Evolutionary conservation across 2,329 filamentous ascomycete genomes (phyloP).

Genomic region (Pochonia chlamydosporia): DNA sequence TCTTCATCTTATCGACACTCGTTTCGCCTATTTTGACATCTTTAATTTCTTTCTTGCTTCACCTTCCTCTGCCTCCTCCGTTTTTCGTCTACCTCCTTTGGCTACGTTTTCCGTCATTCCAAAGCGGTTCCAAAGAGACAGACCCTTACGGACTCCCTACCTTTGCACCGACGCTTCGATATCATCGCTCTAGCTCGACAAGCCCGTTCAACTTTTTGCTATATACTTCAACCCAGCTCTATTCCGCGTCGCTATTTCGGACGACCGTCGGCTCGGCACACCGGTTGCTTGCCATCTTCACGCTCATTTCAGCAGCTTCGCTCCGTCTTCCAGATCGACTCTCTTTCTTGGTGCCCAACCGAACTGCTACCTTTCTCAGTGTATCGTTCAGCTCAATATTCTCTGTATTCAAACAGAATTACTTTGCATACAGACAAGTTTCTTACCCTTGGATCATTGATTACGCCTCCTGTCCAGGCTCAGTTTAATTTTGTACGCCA

Average conservation of each 20-base stretch:
- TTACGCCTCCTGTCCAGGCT: slow-evolving; percentile 17
- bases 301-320: not conserved
- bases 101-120: not conserved
- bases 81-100: not conserved
- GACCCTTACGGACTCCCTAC: too few relatives aligned
- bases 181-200: slow-evolving; percentile 11
- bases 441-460: slow-evolving; percentile 1
- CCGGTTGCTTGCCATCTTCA: slow-evolving; percentile 2
- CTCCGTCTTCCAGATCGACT: not conserved
- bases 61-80: slow-evolving; percentile 11
- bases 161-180: slow-evolving; percentile 8
- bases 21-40: slow-evolving; percentile 26
- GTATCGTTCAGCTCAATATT: not conserved
- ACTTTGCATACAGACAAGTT: slow-evolving; percentile 11
- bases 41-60: slow-evolving; percentile 25
- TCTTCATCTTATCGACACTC: slow-evolving; percentile 25
- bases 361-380: not conserved
- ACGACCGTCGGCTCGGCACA: slow-evolving; percentile 7
- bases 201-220: slow-evolving; percentile 6
- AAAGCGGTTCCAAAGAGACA: too few relatives aligned
- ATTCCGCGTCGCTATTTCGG: slow-evolving; percentile 4
- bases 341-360: not conserved
- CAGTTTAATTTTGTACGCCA: not conserved
- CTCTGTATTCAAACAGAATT: slow-evolving; percentile 8
- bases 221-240: slow-evolving; percentile 3